Conservation (phyloP, 768 basidiomycete genomes). For the Boletus fagicola region DNA sequence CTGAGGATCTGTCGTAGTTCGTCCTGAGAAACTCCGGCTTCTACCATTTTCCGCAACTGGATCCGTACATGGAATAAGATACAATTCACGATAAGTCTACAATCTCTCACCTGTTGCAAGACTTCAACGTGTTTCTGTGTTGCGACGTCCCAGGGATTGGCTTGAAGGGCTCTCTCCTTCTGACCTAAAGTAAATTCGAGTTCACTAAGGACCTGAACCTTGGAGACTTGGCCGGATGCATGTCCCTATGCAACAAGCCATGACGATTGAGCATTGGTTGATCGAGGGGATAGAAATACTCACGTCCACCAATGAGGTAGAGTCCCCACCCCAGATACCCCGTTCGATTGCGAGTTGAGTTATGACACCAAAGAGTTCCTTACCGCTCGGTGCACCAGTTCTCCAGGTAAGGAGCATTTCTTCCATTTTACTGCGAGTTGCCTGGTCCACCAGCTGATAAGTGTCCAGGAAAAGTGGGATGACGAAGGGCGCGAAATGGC, state of each 20-base stretch:
- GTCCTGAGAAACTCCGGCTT: conserved; percentile 75
- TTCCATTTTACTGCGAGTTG: conserved; percentile 91
- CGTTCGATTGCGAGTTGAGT: conserved; percentile 84
- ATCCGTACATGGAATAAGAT: conserved; percentile 6
- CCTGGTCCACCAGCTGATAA: conserved; percentile 81
- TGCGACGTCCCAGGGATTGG: conserved; percentile 68
- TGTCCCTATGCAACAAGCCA: conserved; percentile 31
- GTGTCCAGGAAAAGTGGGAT: conserved; percentile 83
- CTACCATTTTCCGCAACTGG: conserved; percentile 70
- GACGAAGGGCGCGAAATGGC: conserved; percentile 78
- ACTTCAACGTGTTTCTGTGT: conserved; percentile 73
- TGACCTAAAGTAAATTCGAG: conserved; percentile 78
- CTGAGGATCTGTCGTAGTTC: conserved; percentile 74
- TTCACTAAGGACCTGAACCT: conserved; percentile 78
- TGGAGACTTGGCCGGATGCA: conserved; percentile 54
- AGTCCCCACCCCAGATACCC: conserved; percentile 71
- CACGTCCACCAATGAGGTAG: conserved; percentile 38
- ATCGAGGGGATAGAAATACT: conserved; percentile 21
- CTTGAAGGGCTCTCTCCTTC: conserved; percentile 70
- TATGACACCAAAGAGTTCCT: conserved; percentile 80
- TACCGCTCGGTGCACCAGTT: conserved; percentile 73
- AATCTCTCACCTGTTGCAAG: conserved; percentile 68
- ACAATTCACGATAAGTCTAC: not conserved
- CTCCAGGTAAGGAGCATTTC: conserved; percentile 98
- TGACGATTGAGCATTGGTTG: not conserved